Conservation (phyloP, 2,329 filamentous ascomycete genomes). For the Stachybotrys chlorohalonatus region DNA sequence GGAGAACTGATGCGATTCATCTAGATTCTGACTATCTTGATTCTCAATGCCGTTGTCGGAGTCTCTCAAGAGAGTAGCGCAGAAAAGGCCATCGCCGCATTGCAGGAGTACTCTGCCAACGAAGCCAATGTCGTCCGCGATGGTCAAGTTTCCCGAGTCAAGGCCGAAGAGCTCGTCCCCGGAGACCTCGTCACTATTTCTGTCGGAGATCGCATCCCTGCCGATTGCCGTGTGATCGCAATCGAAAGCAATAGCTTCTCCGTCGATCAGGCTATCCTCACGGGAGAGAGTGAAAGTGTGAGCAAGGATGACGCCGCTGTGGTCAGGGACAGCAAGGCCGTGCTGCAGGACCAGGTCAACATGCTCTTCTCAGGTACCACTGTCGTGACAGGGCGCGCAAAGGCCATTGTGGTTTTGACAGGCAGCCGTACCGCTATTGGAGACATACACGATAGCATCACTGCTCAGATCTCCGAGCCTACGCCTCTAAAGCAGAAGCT, state of each 20-base stretch:
- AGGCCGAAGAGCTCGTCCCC: conserved; percentile 94
- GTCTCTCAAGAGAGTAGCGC: conserved; percentile 98
- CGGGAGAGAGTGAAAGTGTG: conserved; percentile 95
- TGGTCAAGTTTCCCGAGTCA: conserved; percentile 68
- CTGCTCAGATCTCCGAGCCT: conserved; percentile 92
- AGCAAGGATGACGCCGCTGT: conserved; percentile 64
- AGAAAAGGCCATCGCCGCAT: conserved; percentile 93
- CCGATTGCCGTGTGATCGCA: conserved; percentile 81
- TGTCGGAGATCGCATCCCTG: conserved; percentile 87
- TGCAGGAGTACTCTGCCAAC: conserved; percentile 98
- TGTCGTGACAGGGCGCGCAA: conserved; percentile 88
- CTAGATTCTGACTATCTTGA: conserved; percentile 90
- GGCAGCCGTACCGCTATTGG: conserved; percentile 90
- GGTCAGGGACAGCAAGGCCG: conserved; percentile 71
- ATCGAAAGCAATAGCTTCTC: conserved; percentile 97
- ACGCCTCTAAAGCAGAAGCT: conserved; percentile 98
- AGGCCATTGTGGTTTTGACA: conserved; percentile 82
- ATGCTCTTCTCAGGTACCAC: conserved; percentile 98
- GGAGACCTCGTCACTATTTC: conserved; percentile 84
- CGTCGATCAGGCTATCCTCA: conserved; percentile 93
- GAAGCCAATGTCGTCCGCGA: conserved; percentile 89
- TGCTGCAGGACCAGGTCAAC: conserved; percentile 95
- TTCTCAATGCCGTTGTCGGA: conserved; percentile 93
- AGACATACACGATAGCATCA: conserved; percentile 98
- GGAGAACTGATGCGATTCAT: neutral